phyloP scores from a whole-genome alignment of 805 yeast species.

The Pichia gijzeniarum region DNA sequence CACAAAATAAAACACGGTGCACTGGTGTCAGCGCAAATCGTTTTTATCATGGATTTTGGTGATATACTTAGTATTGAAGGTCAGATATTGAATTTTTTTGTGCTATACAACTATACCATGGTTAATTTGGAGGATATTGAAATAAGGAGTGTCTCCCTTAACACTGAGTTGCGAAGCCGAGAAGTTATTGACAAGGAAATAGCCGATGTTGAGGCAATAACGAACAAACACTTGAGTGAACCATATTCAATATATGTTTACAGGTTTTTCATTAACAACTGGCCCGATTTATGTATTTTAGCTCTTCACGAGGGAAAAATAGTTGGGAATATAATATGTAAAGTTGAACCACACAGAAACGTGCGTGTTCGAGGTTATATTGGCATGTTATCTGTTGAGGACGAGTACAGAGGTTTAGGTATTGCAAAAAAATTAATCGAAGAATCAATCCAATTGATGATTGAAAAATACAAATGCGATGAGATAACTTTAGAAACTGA shows the following conservation, averaged over 20 bases:
- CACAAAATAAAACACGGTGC: neutral
- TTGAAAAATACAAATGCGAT: constrained; percentile 56
- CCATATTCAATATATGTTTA: constrained; percentile 94
- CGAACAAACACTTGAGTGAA: constrained; percentile 75
- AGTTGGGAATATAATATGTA: constrained; percentile 83
- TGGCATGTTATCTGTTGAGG: constrained; percentile 90
- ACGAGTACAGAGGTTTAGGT: constrained; percentile 65
- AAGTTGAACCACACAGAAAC: constrained; percentile 68
- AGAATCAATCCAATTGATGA: constrained; percentile 59
- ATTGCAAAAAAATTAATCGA: constrained; percentile 72
- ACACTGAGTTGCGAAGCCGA: constrained; percentile 10
- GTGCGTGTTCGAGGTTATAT: constrained; percentile 82
- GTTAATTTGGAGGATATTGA: constrained; percentile 11
- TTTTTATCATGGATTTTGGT: too few species aligned
- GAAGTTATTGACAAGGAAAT: constrained; percentile 36
- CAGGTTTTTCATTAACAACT: constrained; percentile 78
- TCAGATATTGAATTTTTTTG: too few species aligned
- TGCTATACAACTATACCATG: neutral
- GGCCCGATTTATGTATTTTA: constrained; percentile 80
- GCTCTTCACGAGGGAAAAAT: constrained; percentile 42
- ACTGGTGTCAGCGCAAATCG: neutral
- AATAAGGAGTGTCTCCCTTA: constrained; percentile 16
- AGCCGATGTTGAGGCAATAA: constrained; percentile 45
- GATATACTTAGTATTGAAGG: too few species aligned
- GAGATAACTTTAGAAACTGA: constrained; percentile 94